Evolutionary conservation across 495 filamentous ascomycete genomes (phyloP), one percentile per base, ranked within the genome.

Genomic region (Talaromyces stipitatus): DNA sequence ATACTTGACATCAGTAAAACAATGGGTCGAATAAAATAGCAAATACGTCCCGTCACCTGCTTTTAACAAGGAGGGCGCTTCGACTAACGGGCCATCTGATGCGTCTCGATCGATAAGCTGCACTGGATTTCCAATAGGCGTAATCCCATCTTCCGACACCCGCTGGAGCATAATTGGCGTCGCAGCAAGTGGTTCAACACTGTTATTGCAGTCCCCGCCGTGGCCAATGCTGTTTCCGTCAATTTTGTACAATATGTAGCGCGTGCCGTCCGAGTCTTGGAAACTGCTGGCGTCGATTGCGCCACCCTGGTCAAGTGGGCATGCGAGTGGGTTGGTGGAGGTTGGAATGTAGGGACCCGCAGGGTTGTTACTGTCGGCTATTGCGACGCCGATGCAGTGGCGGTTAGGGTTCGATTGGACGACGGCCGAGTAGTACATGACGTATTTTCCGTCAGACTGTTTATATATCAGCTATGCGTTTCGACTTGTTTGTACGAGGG

Each of bases 101-200:
- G 75, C 72, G 6, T 63, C 72, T 20, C 84, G 78, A 58, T 83
- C 79, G 10, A 87, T 67, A 12, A 88, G 71, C 64, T 74, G 60
- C 26, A 82, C 70, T 0, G 80, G 60, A 22, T 74, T 67, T 12
- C 81, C 85, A 22, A 80, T 60, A 4, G 66, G 67, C 2, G 78
- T 83, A 24, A 78, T 60, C 0, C 77, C 85, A 57, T 87, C 79
- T 0, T 56, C 55, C 2, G 55, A 54, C 4, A 86, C 74, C 57
- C 78, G 67, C 61, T 87, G 84, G 14, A 86, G 69, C 70, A 85
- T 70, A 52, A 87, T 79, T 0, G 84, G 84, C 6, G 84, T 87
- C 4, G 72, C 56, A 5, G 71, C 66, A 9, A 74, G 64, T 1
- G 80, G 78, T 6, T 58, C 63, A 18, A 79, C 65, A 18, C 70